Conservation (phyloP, 1,284 basidiomycete genomes). For the Kalmanozyma brasiliensis region DNA sequence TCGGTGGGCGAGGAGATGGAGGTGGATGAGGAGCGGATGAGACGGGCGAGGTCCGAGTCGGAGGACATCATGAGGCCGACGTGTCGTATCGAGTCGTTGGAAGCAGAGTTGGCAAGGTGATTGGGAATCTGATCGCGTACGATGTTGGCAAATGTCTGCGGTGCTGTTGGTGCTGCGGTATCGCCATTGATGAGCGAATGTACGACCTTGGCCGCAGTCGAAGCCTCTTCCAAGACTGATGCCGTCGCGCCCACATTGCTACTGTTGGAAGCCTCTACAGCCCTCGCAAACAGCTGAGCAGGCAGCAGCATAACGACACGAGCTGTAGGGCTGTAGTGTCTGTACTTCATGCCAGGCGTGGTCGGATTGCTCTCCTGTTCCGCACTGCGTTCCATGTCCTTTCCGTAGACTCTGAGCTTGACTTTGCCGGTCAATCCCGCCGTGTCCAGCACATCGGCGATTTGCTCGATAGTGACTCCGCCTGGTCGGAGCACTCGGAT, state of each 20-base stretch:
- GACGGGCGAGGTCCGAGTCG: constrained; percentile 34
- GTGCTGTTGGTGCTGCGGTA: background rate
- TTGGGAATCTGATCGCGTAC: constrained; percentile 24
- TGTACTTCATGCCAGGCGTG: constrained; percentile 99
- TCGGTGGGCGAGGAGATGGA: background rate
- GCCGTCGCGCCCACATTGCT: background rate
- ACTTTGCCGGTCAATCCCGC: constrained; percentile 19
- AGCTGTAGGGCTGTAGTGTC: constrained; percentile 86
- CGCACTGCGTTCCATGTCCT: constrained; percentile 55
- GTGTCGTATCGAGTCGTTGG: constrained; percentile 1
- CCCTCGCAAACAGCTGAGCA: constrained; percentile 22
- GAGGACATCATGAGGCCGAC: constrained; percentile 49
- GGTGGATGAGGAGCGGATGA: constrained; percentile 6
- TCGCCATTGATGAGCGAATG: constrained; percentile 14
- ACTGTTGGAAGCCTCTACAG: constrained; percentile 4
- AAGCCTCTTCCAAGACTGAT: background rate
- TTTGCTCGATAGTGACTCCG: constrained; percentile 88
- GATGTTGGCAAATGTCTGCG: constrained; percentile 22
- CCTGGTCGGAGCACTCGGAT: constrained; percentile 89
- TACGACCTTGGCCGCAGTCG: constrained; percentile 19
- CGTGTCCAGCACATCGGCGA: constrained; percentile 36
- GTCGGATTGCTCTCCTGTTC: constrained; percentile 73
- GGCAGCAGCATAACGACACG: constrained; percentile 53
- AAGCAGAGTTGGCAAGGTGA: background rate
- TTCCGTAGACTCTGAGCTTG: constrained; percentile 60